phyloP scores from a whole-genome alignment of 768 basidiomycete genomes.

The Podaxis sp. region DNA sequence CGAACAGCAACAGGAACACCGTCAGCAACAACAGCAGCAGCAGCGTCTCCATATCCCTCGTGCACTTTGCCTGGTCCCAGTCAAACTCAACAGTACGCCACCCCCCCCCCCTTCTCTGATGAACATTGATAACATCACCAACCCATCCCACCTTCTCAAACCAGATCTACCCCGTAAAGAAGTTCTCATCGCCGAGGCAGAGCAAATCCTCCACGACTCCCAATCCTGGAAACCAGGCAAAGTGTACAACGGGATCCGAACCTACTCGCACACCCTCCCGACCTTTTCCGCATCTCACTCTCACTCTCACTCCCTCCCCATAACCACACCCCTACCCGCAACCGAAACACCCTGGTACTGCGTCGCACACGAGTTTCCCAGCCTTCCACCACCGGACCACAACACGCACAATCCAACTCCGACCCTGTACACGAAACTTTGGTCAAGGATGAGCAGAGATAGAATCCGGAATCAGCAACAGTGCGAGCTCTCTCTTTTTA shows the following conservation, averaged over 20 bases:
- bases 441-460: slow-evolving; percentile 49
- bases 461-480: slow-evolving; percentile 52
- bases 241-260: slow-evolving; percentile 38
- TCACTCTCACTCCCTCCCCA: neutral
- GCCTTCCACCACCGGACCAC: neutral
- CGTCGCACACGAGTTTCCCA: slow-evolving; percentile 41
- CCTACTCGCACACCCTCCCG: slow-evolving; percentile 31
- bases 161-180: slow-evolving; percentile 48
- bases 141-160: neutral
- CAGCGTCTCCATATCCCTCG: neutral
- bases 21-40: neutral
- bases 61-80: neutral
- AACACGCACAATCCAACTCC: slow-evolving; percentile 27
- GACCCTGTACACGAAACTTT: slow-evolving; percentile 53
- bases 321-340: neutral
- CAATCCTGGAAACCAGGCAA: slow-evolving; percentile 49
- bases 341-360: slow-evolving; percentile 38
- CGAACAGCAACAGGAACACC: neutral
- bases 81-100: neutral
- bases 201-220: slow-evolving; percentile 40
- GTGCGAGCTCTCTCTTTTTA: slow-evolving; percentile 25
- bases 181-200: slow-evolving; percentile 38
- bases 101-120: neutral
- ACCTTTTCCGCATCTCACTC: slow-evolving; percentile 27
- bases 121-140: neutral